Evolutionary conservation across 2,329 filamentous ascomycete species (phyloP).

Genomic region (Aspergillus niger): DNA sequence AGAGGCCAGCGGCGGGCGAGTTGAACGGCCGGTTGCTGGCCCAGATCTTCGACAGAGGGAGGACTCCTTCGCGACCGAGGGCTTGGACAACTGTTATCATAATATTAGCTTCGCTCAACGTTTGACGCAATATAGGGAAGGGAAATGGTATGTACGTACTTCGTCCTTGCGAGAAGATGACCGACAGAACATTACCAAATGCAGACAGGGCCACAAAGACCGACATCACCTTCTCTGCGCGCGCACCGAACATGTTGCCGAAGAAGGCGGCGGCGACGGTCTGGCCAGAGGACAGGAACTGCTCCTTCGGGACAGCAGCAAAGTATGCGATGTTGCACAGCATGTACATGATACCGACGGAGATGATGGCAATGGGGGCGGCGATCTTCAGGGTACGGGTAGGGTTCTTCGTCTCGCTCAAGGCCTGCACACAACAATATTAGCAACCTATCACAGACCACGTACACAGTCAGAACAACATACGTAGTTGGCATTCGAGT

Average conservation of each 20-base stretch:
- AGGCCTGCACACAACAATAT: slow-evolving; percentile 29
- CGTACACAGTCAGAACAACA: slow-evolving; percentile 21
- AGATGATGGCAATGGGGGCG: slow-evolving; percentile 56
- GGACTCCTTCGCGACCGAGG: slow-evolving; percentile 68
- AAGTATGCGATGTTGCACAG: slow-evolving; percentile 63
- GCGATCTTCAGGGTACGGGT: slow-evolving; percentile 61
- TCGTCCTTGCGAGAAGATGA: slow-evolving; percentile 53
- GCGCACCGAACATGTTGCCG: slow-evolving; percentile 60
- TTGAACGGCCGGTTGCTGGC: slow-evolving; percentile 69
- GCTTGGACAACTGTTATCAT: slow-evolving; percentile 49
- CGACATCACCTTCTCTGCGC: slow-evolving; percentile 59
- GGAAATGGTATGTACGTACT: slow-evolving; percentile 28
- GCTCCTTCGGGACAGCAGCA: slow-evolving; percentile 58
- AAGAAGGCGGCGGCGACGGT: slow-evolving; percentile 62
- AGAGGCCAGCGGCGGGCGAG: slow-evolving; percentile 59
- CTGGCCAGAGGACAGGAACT: slow-evolving; percentile 56
- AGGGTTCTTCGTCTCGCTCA: slow-evolving; percentile 60
- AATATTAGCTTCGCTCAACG: slow-evolving; percentile 5
- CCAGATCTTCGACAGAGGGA: slow-evolving; percentile 68
- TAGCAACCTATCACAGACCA: slow-evolving; percentile 18
- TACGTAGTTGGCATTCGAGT: slow-evolving; percentile 64
- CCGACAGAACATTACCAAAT: slow-evolving; percentile 63
- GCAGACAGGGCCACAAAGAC: slow-evolving; percentile 62
- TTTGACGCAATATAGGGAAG: background rate
- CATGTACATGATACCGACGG: slow-evolving; percentile 59